These are phyloP conservation scores for Cornus florida DNA, from an alignment of 148 eudicot genomes.

Conservation along the genomic window DNA sequence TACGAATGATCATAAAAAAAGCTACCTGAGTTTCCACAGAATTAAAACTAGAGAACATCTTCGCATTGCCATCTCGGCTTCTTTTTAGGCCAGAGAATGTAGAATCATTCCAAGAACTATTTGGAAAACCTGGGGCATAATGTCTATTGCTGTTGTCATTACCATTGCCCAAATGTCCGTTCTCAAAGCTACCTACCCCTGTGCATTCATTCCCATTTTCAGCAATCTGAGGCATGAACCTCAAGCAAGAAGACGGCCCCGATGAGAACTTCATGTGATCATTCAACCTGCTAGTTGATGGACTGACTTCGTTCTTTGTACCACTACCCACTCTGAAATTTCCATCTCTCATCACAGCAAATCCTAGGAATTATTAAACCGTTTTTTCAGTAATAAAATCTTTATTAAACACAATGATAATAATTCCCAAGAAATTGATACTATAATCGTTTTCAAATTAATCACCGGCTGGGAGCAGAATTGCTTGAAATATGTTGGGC, in stretches of 20 bases:
- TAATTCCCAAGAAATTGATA: background rate
- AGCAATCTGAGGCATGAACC: slow-evolving; percentile 43
- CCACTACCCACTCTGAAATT: slow-evolving; percentile 27
- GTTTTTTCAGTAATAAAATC: background rate
- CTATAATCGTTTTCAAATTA: background rate
- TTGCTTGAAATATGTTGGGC: background rate
- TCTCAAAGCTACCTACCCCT: slow-evolving; percentile 12
- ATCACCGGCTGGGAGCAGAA: background rate
- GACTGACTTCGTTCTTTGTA: slow-evolving; percentile 23
- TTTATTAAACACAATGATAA: background rate
- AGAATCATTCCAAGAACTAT: slow-evolving; percentile 35
- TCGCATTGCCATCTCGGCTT: slow-evolving; percentile 36
- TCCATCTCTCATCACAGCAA: slow-evolving; percentile 32
- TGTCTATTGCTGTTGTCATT: slow-evolving; percentile 15
- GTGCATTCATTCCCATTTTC: slow-evolving; percentile 33
- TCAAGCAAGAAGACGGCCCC: slow-evolving; percentile 24
- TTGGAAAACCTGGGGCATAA: slow-evolving; percentile 17
- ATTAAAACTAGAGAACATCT: slow-evolving; percentile 31
- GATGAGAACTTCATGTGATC: slow-evolving; percentile 36
- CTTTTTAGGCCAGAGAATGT: slow-evolving; percentile 36
- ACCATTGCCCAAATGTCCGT: slow-evolving; percentile 17
- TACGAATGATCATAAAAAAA: slow-evolving; percentile 11
- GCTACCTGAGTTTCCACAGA: slow-evolving; percentile 36
- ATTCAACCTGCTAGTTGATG: slow-evolving; percentile 31
- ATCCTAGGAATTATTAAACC: slow-evolving; percentile 26